phyloP scores from a whole-genome alignment of 1,139 yeast genomes.

The Candida glucosophila region DNA sequence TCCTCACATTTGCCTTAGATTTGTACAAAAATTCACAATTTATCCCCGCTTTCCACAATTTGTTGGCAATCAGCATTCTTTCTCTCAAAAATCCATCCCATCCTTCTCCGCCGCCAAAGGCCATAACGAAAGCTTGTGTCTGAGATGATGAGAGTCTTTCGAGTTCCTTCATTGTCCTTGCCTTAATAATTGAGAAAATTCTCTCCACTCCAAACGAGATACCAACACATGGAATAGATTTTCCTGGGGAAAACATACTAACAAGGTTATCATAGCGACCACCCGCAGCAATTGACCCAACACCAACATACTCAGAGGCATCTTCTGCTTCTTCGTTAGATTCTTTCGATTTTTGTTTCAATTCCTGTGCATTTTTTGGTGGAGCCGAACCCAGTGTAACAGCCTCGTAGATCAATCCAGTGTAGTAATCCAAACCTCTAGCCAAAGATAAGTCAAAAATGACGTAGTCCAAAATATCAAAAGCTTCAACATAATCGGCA shows the following conservation, averaged over 20 bases:
- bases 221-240: conserved; percentile 96
- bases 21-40: conserved; percentile 88
- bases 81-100: conserved; percentile 90
- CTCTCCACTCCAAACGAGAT: conserved; percentile 95
- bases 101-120: conserved; percentile 95
- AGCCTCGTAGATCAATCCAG: conserved; percentile 93
- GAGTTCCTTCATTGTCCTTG: conserved; percentile 52
- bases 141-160: conserved; percentile 65
- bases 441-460: conserved; percentile 92
- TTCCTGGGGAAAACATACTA: conserved; percentile 92
- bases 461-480: conserved; percentile 52
- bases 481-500: conserved; percentile 74
- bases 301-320: conserved; percentile 94
- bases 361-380: conserved; percentile 65
- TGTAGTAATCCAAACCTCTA: conserved; percentile 94
- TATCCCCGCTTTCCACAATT: conserved; percentile 81
- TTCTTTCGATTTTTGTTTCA: conserved; percentile 45
- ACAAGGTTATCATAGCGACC: conserved; percentile 95
- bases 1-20: conserved; percentile 86
- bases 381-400: conserved; percentile 94
- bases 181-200: conserved; percentile 79
- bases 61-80: conserved; percentile 78
- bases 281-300: conserved; percentile 97
- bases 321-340: conserved; percentile 59
- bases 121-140: conserved; percentile 93